Conservation (phyloP, 2,329 filamentous ascomycete species). For the Pseudogymnoascus sp. region DNA sequence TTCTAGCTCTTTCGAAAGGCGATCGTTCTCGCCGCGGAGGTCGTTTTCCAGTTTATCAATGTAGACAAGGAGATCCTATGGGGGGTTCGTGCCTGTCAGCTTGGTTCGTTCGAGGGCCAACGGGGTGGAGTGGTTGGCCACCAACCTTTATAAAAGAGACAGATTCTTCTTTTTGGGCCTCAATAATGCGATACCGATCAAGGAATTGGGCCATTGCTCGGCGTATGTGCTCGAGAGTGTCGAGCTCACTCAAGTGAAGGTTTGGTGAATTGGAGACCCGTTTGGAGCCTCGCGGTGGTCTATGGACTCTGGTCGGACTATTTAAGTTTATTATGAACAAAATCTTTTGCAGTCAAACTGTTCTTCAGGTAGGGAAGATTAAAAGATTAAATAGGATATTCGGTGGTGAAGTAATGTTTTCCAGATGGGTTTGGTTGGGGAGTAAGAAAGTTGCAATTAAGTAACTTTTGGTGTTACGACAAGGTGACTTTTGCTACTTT, state of each 20-base stretch:
- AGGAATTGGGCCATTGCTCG: slow-evolving; percentile 2
- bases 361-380: background rate
- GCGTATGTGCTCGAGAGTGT: background rate
- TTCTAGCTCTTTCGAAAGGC: slow-evolving; percentile 35
- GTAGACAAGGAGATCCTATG: slow-evolving; percentile 42
- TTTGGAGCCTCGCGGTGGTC: background rate
- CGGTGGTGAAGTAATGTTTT: background rate
- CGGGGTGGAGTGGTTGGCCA: background rate
- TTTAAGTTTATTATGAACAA: slow-evolving; percentile 2
- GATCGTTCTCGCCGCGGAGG: slow-evolving; percentile 38
- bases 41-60: slow-evolving; percentile 37
- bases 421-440: background rate
- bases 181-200: slow-evolving; percentile 5
- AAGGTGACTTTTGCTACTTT: background rate
- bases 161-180: background rate
- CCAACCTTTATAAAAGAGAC: slow-evolving; percentile 8
- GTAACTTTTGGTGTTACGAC: background rate
- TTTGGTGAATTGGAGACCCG: background rate
- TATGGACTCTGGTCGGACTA: background rate
- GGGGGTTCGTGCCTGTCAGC: background rate
- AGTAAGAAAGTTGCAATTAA: background rate
- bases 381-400: slow-evolving; percentile 1
- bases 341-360: background rate
- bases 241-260: background rate
- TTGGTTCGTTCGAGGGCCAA: background rate